Percentiles rank a stretch among this genome's conserved stretches.
Conservation (phyloP, 805 yeast genomes). For the Yarrowia phangngaensis region DNA sequence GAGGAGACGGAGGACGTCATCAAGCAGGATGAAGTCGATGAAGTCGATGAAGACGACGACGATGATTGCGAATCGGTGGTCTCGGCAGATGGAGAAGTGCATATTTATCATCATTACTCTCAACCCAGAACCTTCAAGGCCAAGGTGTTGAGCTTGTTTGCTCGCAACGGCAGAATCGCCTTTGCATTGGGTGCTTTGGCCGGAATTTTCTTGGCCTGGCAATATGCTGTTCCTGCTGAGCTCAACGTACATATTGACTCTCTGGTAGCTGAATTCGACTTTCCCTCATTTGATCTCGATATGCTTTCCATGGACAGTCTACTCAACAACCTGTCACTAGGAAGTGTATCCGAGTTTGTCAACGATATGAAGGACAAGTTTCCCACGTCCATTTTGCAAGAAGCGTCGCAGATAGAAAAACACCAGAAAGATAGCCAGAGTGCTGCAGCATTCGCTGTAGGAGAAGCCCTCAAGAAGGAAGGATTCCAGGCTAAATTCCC, state of each 20-base stretch:
- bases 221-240: constrained; percentile 47
- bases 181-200: constrained; percentile 68
- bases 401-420: constrained; percentile 42
- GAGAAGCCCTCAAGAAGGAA: constrained; percentile 56
- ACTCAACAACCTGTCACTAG: constrained; percentile 52
- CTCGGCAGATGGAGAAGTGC: constrained; percentile 5
- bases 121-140: constrained; percentile 6
- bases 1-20: no score
- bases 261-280: neutral
- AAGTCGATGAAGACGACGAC: neutral
- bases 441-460: constrained; percentile 84
- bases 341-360: constrained; percentile 53
- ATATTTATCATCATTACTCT: constrained; percentile 10
- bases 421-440: constrained; percentile 50
- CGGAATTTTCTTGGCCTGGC: constrained; percentile 63
- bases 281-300: constrained; percentile 30
- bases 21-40: neutral
- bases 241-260: constrained; percentile 8
- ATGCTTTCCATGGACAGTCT: constrained; percentile 46
- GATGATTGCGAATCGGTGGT: no score
- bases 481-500: constrained; percentile 61
- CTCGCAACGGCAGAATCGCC: constrained; percentile 50
- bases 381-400: constrained; percentile 61
- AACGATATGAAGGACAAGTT: constrained; percentile 71
- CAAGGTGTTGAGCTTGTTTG: constrained; percentile 24